Percentiles rank a stretch among this genome's conserved stretches.
These are phyloP conservation scores for Collybiopsis luxurians DNA, from an alignment of 768 basidiomycete species.

Conservation along the genomic window DNA sequence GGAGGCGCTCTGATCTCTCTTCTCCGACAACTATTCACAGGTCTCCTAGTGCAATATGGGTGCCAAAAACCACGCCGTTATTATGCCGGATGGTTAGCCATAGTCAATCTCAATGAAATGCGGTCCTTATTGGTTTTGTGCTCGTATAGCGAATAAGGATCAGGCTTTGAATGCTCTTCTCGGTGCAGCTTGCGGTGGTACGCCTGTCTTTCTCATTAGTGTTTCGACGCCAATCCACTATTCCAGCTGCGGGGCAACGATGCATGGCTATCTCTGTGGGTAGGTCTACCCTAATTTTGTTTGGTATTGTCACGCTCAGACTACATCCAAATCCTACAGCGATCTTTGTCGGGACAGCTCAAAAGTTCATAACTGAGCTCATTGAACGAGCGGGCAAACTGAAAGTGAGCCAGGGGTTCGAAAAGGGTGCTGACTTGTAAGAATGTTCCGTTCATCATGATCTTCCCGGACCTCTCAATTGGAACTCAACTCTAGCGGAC, in stretches of 20 bases:
- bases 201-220: slow-evolving; percentile 9
- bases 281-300: slow-evolving; percentile 28
- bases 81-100: slow-evolving; percentile 87
- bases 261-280: slow-evolving; percentile 97
- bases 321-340: slow-evolving; percentile 33
- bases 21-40: neutral
- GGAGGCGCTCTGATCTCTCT: slow-evolving; percentile 4
- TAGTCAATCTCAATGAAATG: neutral
- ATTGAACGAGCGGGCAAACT: slow-evolving; percentile 78
- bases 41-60: slow-evolving; percentile 57
- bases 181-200: slow-evolving; percentile 91
- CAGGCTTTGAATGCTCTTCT: slow-evolving; percentile 87
- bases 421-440: slow-evolving; percentile 78
- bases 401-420: slow-evolving; percentile 89
- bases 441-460: slow-evolving; percentile 15
- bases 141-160: slow-evolving; percentile 80
- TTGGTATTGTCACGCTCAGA: neutral
- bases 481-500: slow-evolving; percentile 46
- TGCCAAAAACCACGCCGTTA: slow-evolving; percentile 94
- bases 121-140: too few relatives aligned
- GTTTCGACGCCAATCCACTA: neutral
- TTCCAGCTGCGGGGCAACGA: slow-evolving; percentile 86
- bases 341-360: slow-evolving; percentile 78
- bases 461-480: slow-evolving; percentile 1
- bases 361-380: slow-evolving; percentile 83